Conservation (phyloP, 495 filamentous ascomycete species). For the Aspergillus egyptiacus region DNA sequence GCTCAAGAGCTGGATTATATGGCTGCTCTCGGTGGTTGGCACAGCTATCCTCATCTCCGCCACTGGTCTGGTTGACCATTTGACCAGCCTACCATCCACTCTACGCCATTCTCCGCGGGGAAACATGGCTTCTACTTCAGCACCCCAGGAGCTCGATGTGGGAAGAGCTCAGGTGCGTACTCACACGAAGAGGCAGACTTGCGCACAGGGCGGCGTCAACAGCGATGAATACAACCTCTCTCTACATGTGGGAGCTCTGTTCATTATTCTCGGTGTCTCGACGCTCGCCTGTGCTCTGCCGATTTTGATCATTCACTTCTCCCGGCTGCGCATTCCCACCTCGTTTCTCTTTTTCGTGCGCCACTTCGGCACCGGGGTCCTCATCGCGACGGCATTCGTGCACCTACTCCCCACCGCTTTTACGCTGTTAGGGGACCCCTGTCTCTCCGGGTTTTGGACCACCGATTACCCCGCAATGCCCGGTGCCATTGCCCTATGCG, state of each 20-base stretch:
- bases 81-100: background rate
- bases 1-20: slow-evolving; percentile 22
- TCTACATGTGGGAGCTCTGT: slow-evolving; percentile 60
- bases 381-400: slow-evolving; percentile 79
- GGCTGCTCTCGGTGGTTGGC: slow-evolving; percentile 27
- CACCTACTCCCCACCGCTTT: slow-evolving; percentile 74
- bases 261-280: slow-evolving; percentile 61
- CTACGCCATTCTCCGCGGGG: background rate
- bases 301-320: slow-evolving; percentile 34
- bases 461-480: slow-evolving; percentile 62
- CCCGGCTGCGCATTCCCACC: slow-evolving; percentile 27
- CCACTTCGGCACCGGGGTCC: slow-evolving; percentile 77
- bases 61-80: slow-evolving; percentile 11
- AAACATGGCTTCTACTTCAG: background rate
- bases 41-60: slow-evolving; percentile 23
- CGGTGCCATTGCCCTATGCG: slow-evolving; percentile 60
- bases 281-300: slow-evolving; percentile 44
- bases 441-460: slow-evolving; percentile 63
- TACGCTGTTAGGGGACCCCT: slow-evolving; percentile 62
- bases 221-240: slow-evolving; percentile 47
- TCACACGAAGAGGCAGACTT: slow-evolving; percentile 19
- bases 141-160: background rate
- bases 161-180: background rate
- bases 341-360: slow-evolving; percentile 59
- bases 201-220: slow-evolving; percentile 23